Conservation (phyloP, 129 eudicot species). For the Tagetes patula region DNA sequence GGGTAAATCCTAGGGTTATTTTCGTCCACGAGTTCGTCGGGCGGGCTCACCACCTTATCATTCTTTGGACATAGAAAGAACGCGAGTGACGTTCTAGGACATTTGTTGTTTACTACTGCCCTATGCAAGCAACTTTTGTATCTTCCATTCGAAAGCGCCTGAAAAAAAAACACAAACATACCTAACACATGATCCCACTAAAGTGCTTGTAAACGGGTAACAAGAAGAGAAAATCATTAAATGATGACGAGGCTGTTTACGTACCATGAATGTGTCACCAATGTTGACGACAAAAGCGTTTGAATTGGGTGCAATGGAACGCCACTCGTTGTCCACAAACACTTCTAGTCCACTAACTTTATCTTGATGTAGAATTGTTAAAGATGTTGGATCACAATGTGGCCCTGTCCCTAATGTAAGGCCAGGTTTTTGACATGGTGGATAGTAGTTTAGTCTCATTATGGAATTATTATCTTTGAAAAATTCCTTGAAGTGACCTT, state of each 20-base stretch:
- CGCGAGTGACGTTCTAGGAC: conserved; percentile 77
- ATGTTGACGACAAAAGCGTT: too few species aligned
- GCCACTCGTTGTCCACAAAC: too few species aligned
- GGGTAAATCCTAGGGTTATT: conserved; percentile 75
- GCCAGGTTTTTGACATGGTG: conserved; percentile 72
- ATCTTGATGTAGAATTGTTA: conserved; percentile 86
- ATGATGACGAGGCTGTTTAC: conserved; percentile 13
- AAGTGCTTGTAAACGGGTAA: too few species aligned
- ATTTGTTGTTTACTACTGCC: conserved; percentile 80
- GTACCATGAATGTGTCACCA: conserved; percentile 89
- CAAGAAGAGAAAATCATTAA: neutral
- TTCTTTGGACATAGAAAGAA: conserved; percentile 79
- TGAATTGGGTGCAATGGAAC: too few species aligned
- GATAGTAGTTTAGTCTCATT: conserved; percentile 79
- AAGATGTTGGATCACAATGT: conserved; percentile 48
- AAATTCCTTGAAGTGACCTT: conserved; percentile 51
- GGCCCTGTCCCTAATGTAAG: conserved; percentile 62
- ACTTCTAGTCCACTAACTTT: conserved; percentile 67
- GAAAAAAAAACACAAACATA: conserved; percentile 3
- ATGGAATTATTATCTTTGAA: conserved; percentile 65
- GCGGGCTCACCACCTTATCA: conserved; percentile 88
- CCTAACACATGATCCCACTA: too few species aligned
- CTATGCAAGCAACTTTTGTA: conserved; percentile 91
- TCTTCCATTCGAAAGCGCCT: conserved; percentile 90
- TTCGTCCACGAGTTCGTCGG: conserved; percentile 64